These are phyloP conservation scores for Staphylotrichum longicolle DNA, from an alignment of 495 filamentous ascomycete species.

Conservation along the genomic window DNA sequence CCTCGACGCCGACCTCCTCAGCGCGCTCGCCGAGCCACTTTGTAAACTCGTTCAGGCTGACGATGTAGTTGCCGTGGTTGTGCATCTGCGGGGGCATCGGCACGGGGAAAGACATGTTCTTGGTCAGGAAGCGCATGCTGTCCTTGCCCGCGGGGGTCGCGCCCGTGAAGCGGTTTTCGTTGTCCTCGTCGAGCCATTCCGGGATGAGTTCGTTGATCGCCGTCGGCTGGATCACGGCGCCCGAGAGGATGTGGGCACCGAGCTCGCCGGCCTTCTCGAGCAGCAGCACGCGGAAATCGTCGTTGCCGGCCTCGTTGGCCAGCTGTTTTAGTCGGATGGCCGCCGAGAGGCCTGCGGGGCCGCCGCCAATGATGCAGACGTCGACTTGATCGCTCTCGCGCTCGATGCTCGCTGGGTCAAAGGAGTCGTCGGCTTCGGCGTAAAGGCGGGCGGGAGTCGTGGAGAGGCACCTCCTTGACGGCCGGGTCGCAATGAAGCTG, in stretches of 20 bases:
- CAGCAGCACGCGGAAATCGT: conserved; percentile 88
- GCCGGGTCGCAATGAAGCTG: conserved; percentile 10
- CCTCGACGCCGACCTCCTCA: conserved; percentile 96
- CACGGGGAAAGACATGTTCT: conserved; percentile 70
- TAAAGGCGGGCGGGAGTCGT: conserved; percentile 49
- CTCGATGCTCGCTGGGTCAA: conserved; percentile 71
- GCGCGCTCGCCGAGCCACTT: conserved; percentile 95
- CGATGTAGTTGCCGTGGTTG: conserved; percentile 96
- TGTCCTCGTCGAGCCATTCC: conserved; percentile 87
- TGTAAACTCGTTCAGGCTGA: conserved; percentile 88
- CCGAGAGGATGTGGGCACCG: conserved; percentile 92
- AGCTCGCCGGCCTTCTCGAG: conserved; percentile 96
- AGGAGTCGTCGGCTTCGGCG: conserved; percentile 55
- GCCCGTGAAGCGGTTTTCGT: conserved; percentile 77
- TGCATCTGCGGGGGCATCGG: conserved; percentile 96
- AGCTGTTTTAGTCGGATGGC: conserved; percentile 95
- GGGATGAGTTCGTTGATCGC: conserved; percentile 89
- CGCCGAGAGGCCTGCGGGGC: conserved; percentile 86
- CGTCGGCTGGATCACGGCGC: conserved; percentile 89
- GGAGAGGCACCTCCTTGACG: conserved; percentile 24
- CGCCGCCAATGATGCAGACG: conserved; percentile 94
- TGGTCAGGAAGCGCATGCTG: conserved; percentile 93
- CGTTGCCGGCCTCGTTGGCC: conserved; percentile 91
- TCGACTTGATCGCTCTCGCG: conserved; percentile 92
- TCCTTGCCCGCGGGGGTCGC: conserved; percentile 79